Evolutionary conservation across 2,329 filamentous ascomycete species (phyloP).

Genomic region (Trichoderma harzianum): DNA sequence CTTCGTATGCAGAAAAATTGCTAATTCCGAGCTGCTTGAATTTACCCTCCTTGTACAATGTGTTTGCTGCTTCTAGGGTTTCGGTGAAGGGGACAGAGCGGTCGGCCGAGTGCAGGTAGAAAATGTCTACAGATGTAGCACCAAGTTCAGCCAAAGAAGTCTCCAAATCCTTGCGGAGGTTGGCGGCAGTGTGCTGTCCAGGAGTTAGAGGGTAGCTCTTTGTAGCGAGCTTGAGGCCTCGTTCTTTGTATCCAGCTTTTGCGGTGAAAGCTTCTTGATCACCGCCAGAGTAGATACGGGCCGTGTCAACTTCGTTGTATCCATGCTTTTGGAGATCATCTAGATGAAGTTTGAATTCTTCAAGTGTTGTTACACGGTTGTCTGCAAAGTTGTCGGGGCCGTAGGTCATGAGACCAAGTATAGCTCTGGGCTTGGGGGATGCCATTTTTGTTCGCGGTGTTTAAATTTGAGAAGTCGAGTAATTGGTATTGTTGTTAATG

Average conservation of each 20-base stretch:
- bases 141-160: not conserved
- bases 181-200: not conserved
- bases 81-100: constrained; percentile 8
- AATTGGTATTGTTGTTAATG: not conserved
- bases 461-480: not conserved
- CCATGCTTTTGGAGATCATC: constrained; percentile 1
- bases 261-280: constrained; percentile 13
- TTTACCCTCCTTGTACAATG: constrained; percentile 49
- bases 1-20: constrained; percentile 77
- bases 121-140: not conserved
- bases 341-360: not conserved
- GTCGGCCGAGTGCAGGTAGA: constrained; percentile 13
- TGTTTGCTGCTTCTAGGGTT: constrained; percentile 5
- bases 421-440: constrained; percentile 3
- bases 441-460: not conserved
- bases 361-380: constrained; percentile 12
- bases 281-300: constrained; percentile 4
- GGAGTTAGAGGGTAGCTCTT: not conserved
- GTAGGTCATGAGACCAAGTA: constrained; percentile 17
- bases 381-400: not conserved
- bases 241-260: constrained; percentile 14
- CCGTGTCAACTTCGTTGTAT: constrained; percentile 13
- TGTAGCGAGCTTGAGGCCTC: constrained; percentile 10
- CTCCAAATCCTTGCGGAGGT: constrained; percentile 12
- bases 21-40: constrained; percentile 71